A percentile compares a stretch with the other conserved stretches of the same genome.
Conservation (phyloP, 2,329 filamentous ascomycete genomes). For the Tolypocladium guangdongense region DNA sequence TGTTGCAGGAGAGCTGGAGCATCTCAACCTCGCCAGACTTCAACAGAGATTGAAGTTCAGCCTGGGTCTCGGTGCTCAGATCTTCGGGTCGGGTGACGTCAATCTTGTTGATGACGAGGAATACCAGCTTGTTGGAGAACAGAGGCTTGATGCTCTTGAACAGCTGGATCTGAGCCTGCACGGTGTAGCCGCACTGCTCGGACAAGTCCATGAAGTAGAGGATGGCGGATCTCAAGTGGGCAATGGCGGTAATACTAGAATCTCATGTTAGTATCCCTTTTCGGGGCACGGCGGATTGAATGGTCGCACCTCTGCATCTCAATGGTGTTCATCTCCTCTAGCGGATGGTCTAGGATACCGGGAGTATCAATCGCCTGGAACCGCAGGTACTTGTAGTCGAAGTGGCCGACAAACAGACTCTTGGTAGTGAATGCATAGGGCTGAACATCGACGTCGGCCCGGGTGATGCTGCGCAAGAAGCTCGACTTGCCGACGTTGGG, state of each 20-base stretch:
- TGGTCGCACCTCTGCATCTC: slow-evolving; percentile 65
- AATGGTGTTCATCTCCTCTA: slow-evolving; percentile 99
- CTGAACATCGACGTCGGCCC: slow-evolving; percentile 93
- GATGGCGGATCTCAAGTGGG: slow-evolving; percentile 88
- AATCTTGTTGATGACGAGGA: slow-evolving; percentile 97
- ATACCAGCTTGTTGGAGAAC: slow-evolving; percentile 95
- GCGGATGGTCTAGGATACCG: slow-evolving; percentile 93
- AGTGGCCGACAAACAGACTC: slow-evolving; percentile 92
- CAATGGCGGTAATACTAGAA: slow-evolving; percentile 82
- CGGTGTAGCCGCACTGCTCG: slow-evolving; percentile 92
- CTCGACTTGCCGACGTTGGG: slow-evolving; percentile 97
- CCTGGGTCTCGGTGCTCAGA: slow-evolving; percentile 66
- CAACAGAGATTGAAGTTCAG: slow-evolving; percentile 66
- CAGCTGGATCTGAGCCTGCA: slow-evolving; percentile 83
- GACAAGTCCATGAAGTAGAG: slow-evolving; percentile 98
- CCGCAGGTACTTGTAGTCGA: slow-evolving; percentile 68
- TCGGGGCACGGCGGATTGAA: not conserved
- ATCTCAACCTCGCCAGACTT: slow-evolving; percentile 87
- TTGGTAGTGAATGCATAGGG: slow-evolving; percentile 99
- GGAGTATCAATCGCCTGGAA: slow-evolving; percentile 86
- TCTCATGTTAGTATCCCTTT: slow-evolving; percentile 1
- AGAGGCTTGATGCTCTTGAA: slow-evolving; percentile 96
- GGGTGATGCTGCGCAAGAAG: slow-evolving; percentile 83
- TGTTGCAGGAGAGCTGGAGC: slow-evolving; percentile 88
- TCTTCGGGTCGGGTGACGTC: slow-evolving; percentile 84